A percentile compares a stretch with the other conserved stretches of the same genome.
Evolutionary conservation across 176 grass and related monocot genomes (phyloP).

Genomic region (Oryza rufipogon): DNA sequence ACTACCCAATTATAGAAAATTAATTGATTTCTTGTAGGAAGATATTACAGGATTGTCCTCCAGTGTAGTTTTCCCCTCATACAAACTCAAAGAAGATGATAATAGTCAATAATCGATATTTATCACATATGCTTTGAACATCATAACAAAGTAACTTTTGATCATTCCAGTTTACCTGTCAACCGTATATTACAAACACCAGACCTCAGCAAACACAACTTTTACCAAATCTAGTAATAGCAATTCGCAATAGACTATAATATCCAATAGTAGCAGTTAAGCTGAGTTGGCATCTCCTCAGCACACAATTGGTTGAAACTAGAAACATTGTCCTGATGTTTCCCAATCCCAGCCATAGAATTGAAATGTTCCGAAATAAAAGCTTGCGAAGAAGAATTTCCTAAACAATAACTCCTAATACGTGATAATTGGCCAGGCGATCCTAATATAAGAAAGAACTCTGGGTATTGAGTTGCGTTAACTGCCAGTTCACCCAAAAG

Average conservation of each 20-base stretch:
- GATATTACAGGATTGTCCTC: background rate
- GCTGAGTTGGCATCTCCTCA: background rate
- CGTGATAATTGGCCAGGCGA: background rate
- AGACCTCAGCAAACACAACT: background rate
- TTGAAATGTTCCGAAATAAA: background rate
- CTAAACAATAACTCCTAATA: background rate
- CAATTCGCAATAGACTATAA: background rate
- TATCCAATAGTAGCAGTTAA: background rate
- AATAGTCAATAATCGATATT: background rate
- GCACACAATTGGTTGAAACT: background rate
- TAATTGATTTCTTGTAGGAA: background rate
- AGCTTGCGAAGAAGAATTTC: background rate
- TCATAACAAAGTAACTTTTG: background rate
- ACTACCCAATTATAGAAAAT: background rate
- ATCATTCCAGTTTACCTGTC: background rate
- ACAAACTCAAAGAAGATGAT: too few species aligned
- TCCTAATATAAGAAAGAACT: background rate
- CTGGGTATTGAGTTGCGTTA: background rate
- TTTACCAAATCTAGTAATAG: background rate
- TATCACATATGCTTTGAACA: background rate
- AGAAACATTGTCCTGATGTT: background rate
- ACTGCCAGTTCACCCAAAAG: too few species aligned
- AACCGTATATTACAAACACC: background rate
- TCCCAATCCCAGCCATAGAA: too few species aligned
- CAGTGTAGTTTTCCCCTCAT: background rate